Percentiles rank a stretch among this genome's conserved stretches.
Conservation (phyloP, 2,329 filamentous ascomycete species). For the Colletotrichum aenigma region DNA sequence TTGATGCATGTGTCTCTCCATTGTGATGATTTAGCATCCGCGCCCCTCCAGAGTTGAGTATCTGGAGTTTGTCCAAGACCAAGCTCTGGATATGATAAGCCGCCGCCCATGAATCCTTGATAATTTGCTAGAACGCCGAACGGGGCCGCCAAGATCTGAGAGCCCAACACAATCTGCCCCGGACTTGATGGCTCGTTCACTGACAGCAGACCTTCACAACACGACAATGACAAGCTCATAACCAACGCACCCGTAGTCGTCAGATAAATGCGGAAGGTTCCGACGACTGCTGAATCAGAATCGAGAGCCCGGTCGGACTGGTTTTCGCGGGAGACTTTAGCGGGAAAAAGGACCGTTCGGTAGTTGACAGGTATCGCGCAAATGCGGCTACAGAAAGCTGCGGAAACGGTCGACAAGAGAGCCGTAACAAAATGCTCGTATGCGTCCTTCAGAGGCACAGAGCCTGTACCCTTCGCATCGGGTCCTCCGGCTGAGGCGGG, state of each 20-base stretch:
- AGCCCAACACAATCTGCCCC: constrained; percentile 43
- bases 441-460: constrained; percentile 45
- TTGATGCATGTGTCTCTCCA: constrained; percentile 58
- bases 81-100: constrained; percentile 35
- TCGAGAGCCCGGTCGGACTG: neutral
- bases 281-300: constrained; percentile 26
- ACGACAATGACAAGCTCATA: constrained; percentile 51
- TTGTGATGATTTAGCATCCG: constrained; percentile 43
- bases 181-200: constrained; percentile 47
- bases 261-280: constrained; percentile 57
- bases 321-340: constrained; percentile 13
- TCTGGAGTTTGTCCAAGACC: constrained; percentile 56
- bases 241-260: constrained; percentile 61
- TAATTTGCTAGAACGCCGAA: constrained; percentile 54
- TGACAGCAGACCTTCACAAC: constrained; percentile 50
- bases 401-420: constrained; percentile 54
- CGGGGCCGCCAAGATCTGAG: constrained; percentile 58
- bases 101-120: constrained; percentile 37
- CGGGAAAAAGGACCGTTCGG: constrained; percentile 51
- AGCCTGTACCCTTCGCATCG: constrained; percentile 37
- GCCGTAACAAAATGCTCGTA: constrained; percentile 61
- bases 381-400: constrained; percentile 51
- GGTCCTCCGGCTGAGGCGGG: constrained; percentile 21
- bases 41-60: constrained; percentile 50
- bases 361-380: constrained; percentile 58